These are phyloP conservation scores for Chrysoporthe deuterocubensis DNA, from an alignment of 2,329 filamentous ascomycete species.

Conservation along the genomic window DNA sequence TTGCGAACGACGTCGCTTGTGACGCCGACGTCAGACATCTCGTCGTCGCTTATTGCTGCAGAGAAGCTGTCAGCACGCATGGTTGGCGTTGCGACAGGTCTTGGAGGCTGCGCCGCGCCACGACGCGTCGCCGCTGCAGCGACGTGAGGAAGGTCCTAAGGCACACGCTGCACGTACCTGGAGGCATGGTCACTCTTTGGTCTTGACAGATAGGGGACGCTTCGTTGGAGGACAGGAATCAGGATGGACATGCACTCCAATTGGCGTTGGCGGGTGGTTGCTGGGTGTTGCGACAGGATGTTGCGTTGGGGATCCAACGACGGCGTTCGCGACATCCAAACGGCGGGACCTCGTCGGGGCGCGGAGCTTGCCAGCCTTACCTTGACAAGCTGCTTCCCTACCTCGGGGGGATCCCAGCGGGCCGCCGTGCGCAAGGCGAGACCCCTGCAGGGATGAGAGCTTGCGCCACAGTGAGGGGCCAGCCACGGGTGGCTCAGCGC, in stretches of 20 bases:
- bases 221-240: neutral
- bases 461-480: neutral
- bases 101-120: neutral
- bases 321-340: too few relatives aligned
- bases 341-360: too few relatives aligned
- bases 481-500: neutral
- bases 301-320: conserved; percentile 3
- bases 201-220: neutral
- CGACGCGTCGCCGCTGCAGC: conserved; percentile 15
- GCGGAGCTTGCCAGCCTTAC: too few relatives aligned
- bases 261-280: neutral
- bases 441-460: neutral
- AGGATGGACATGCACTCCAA: neutral
- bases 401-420: neutral
- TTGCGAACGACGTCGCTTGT: conserved; percentile 31
- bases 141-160: neutral
- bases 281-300: conserved; percentile 18
- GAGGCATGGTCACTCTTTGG: conserved; percentile 16
- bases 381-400: neutral
- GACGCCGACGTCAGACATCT: conserved; percentile 40
- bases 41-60: conserved; percentile 49
- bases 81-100: neutral
- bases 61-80: neutral
- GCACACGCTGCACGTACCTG: conserved; percentile 19
- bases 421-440: too few relatives aligned